Conservation (phyloP, 148 eudicot genomes). For the Arbutus unedo region DNA sequence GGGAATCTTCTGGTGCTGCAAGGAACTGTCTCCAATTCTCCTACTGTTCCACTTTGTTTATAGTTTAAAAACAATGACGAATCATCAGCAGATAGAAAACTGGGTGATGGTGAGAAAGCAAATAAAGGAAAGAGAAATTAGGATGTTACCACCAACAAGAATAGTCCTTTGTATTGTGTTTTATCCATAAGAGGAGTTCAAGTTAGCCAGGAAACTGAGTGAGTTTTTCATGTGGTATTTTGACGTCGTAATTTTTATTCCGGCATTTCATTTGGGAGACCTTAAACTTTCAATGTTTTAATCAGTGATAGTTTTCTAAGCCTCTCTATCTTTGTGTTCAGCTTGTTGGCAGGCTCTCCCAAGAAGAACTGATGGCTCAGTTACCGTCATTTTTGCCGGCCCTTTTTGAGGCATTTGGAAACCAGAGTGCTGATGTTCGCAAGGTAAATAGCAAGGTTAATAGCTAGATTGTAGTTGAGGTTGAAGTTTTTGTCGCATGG, state of each 20-base stretch:
- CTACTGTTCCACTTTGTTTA: not conserved
- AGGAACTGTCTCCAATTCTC: not conserved
- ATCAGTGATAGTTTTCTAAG: not conserved
- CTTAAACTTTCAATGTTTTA: not conserved
- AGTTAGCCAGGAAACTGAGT: not conserved
- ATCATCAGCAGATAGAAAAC: not conserved
- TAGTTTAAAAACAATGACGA: not conserved
- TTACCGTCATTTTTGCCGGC: constrained; percentile 92
- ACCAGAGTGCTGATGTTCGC: constrained; percentile 96
- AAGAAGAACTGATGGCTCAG: constrained; percentile 80
- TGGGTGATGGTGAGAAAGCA: not conserved
- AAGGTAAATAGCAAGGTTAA: constrained; percentile 46
- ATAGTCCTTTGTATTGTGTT: not conserved
- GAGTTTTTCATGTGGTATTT: not conserved
- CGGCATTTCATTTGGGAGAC: not conserved
- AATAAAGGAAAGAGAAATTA: not conserved
- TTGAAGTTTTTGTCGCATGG: not conserved
- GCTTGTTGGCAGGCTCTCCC: constrained; percentile 89
- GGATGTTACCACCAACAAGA: not conserved
- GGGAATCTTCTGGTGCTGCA: not conserved
- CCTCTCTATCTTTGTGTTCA: constrained; percentile 26
- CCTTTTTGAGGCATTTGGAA: constrained; percentile 95
- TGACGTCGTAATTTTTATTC: not conserved
- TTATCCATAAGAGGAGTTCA: not conserved
- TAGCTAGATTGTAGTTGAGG: not conserved